Base-by-base conservation (phyloP, 2,329 filamentous ascomycete genomes). In the Aspergillus fumigatiaffinis region DNA sequence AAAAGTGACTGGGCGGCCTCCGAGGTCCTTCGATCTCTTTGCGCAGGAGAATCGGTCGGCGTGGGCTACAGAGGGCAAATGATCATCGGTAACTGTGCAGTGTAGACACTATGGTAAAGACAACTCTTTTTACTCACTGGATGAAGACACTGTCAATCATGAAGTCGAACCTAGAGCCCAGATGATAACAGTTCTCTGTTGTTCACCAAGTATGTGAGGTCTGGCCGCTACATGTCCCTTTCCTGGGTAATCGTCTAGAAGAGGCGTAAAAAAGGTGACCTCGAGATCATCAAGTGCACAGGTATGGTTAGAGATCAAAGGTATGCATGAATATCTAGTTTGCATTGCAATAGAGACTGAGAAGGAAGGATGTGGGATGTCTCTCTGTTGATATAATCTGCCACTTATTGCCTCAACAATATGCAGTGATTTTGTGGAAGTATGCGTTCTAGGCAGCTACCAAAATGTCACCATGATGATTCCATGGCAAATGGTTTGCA, bases 31-130 rank as follows among this genome's bases (percentile, higher is more conserved):
- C 14, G 41, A 46, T 26, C 21, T 49, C 12, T 53, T 53, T 53
- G 52, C 52, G n/a, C 52, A 53, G 41, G 52, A 53, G 26, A 53
- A 53, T 26, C 14, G 42, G 42, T 41, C 7, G 26, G 17, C 23
- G 1, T 53, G 51, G 57, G 5, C 20, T 20, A 4, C 38, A 20
- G 17, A 42, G 17, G 38, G 8, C 17, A 42, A 20, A 42, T 42
- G 38, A 42, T 42, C 38, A 12, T 20, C 17, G 6, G 38, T 17
- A 42, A 8, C 7, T 7, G 3, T 42, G 38, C n/a, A 20, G 38
- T 42, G 17, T 42, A 42, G n/a, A 20, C 38, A 20, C 1, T 42
- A 20, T 42, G 4, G 38, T 42, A 6, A 17, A 42, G 38, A 3
- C 17, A 42, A 20, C 17, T 14, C 38, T 42, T 38, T 7, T 17